Evolutionary conservation across 768 basidiomycete genomes (phyloP), one percentile per base, ranked within the genome.

Genomic region (Dentipellis sp.): DNA sequence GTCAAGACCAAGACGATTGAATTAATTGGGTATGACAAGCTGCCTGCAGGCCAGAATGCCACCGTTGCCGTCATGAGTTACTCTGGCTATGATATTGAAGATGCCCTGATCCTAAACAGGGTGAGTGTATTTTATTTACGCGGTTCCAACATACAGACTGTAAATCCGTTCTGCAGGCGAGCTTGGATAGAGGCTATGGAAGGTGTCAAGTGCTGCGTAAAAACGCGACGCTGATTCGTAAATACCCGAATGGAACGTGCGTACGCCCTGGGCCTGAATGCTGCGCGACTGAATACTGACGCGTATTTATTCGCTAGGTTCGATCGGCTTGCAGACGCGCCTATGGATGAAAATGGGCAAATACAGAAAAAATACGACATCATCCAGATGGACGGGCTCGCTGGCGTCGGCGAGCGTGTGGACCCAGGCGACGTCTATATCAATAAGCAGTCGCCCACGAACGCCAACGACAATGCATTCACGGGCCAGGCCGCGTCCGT

Each of bases 1-100:
- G 94, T 97, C 58, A 97, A 98, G 71, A 97, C 97, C 6, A 94
- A 94, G 71, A 97, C 97, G 2, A 99, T 98, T 56, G 97, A 99
- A 68, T 72, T 99, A 53, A 81, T 97, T 55, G 95, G 94, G 2
- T 99, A 98, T 67, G 94, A 99, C 71, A 86, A 87, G 58, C 79
- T 99, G 4, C 97, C 97, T 4, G 97, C 97, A 4, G 97, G 97
- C 12, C 94, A 99, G 70, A 99, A 99, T 67, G 97, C 97, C 10
- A 97, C 86, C 0, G 92, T 99, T 47, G 97, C 97, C 10, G 94
- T 98, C 62, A 99, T 99, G 97, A 94, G 91, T 69, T 99, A 90
- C 71, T 97, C 94, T 5, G 97, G 97, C 22, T 99, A 98, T 68
- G 97, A 99, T 77, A 99, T 99, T 61, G 97, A 99, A 74, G 97